A percentile compares a stretch with the other conserved stretches of the same genome.
Evolutionary conservation across 805 yeast genomes (phyloP).

Genomic region (Metschnikowia similis): DNA sequence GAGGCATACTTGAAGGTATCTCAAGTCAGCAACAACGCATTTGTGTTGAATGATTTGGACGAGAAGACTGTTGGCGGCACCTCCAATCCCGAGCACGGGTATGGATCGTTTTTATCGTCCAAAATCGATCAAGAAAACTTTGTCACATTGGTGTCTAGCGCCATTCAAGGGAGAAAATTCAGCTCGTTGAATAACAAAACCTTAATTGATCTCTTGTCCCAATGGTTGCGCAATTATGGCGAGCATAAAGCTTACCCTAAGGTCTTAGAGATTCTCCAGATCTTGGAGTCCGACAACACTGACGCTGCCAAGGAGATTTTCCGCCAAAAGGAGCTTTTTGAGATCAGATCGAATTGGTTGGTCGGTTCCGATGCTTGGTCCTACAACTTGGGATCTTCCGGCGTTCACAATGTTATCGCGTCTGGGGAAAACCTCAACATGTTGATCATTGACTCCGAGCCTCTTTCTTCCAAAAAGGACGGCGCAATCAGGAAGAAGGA

Average conservation of each 20-base stretch:
- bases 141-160: constrained; percentile 40
- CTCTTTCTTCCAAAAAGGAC: constrained; percentile 40
- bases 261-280: constrained; percentile 31
- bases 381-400: constrained; percentile 86
- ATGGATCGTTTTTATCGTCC: constrained; percentile 63
- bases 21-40: constrained; percentile 58
- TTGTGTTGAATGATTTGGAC: constrained; percentile 57
- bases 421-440: constrained; percentile 76
- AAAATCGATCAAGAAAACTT: constrained; percentile 50
- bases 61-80: constrained; percentile 40
- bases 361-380: constrained; percentile 96
- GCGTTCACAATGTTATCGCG: constrained; percentile 79
- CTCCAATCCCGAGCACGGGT: constrained; percentile 81
- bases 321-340: constrained; percentile 42
- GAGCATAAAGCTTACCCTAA: constrained; percentile 29
- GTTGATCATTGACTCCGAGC: constrained; percentile 84
- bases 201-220: constrained; percentile 54
- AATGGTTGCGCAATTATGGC: constrained; percentile 62
- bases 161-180: constrained; percentile 44
- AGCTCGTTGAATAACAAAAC: constrained; percentile 41
- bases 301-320: constrained; percentile 44
- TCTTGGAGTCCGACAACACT: constrained; percentile 39
- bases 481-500: constrained; percentile 74
- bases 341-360: constrained; percentile 64
- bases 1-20: constrained; percentile 71